These are phyloP conservation scores for Euphorbia lathyris DNA, from an alignment of 345 rosid species.

Conservation along the genomic window DNA sequence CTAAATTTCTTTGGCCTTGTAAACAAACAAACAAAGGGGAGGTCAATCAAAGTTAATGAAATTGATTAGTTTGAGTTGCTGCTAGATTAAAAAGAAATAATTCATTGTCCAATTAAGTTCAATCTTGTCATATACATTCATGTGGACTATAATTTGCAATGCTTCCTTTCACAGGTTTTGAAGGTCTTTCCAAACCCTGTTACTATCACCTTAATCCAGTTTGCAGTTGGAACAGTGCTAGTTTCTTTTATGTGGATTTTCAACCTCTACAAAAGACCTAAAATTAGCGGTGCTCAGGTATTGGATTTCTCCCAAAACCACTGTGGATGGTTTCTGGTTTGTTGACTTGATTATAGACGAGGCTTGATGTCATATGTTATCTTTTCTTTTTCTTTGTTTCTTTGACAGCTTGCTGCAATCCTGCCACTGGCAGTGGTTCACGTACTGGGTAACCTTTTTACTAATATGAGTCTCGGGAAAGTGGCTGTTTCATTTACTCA, in stretches of 20 bases:
- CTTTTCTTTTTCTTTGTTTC: neutral
- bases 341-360: neutral
- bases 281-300: conserved; percentile 48
- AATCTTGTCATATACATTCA: neutral
- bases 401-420: conserved; percentile 64
- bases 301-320: neutral
- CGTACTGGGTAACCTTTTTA: conserved; percentile 82
- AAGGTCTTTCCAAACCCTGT: conserved; percentile 73
- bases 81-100: neutral
- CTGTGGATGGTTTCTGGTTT: neutral
- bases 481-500: conserved; percentile 99
- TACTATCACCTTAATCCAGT: conserved; percentile 64
- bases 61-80: neutral
- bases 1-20: too few relatives aligned
- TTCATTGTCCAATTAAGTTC: neutral
- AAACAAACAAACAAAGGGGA: neutral
- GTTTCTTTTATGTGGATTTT: conserved; percentile 75
- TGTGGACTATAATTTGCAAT: neutral
- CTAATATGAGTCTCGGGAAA: conserved; percentile 98
- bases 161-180: conserved; percentile 55
- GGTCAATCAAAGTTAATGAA: neutral
- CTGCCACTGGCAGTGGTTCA: conserved; percentile 90
- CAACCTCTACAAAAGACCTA: conserved; percentile 77
- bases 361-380: neutral
- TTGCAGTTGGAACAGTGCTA: conserved; percentile 78